Conservation (phyloP, 2,329 filamentous ascomycete genomes). For the Paecilomyces sp. region DNA sequence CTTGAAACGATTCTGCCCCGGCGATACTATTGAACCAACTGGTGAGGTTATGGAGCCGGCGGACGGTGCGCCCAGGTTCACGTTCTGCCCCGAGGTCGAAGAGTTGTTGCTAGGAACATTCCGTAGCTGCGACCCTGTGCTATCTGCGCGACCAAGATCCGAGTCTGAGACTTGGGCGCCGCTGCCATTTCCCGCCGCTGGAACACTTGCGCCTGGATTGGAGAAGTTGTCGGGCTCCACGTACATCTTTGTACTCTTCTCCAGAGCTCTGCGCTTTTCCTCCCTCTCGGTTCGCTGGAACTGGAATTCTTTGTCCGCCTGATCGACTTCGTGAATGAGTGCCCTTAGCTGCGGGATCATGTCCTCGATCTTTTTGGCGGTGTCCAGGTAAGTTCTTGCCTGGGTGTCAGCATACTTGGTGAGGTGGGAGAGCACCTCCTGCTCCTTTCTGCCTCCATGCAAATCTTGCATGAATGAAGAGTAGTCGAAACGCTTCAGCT, state of each 20-base stretch:
- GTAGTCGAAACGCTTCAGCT: conserved; percentile 96
- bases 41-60: conserved; percentile 13
- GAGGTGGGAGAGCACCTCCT: conserved; percentile 88
- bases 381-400: conserved; percentile 70
- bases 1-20: conserved; percentile 62
- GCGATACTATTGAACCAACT: conserved; percentile 17
- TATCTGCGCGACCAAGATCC: conserved; percentile 66
- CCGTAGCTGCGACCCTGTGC: conserved; percentile 62
- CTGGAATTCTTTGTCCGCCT: conserved; percentile 94
- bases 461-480: conserved; percentile 98
- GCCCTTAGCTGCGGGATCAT: conserved; percentile 87
- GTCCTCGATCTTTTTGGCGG: conserved; percentile 79
- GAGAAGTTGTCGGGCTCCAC: conserved; percentile 59
- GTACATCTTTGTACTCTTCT: conserved; percentile 75
- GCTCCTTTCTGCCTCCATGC: conserved; percentile 97
- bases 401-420: conserved; percentile 92
- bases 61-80: conserved; percentile 18
- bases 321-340: conserved; percentile 77
- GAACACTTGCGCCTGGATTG: conserved; percentile 28
- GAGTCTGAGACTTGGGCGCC: conserved; percentile 55
- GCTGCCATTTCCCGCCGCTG: conserved; percentile 33
- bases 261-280: conserved; percentile 81
- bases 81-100: conserved; percentile 32
- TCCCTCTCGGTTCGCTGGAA: conserved; percentile 92
- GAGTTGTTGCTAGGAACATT: conserved; percentile 43